Evolutionary conservation across 169 alveolate genomes (phyloP).

Genomic region (Babesia bigemina): DNA sequence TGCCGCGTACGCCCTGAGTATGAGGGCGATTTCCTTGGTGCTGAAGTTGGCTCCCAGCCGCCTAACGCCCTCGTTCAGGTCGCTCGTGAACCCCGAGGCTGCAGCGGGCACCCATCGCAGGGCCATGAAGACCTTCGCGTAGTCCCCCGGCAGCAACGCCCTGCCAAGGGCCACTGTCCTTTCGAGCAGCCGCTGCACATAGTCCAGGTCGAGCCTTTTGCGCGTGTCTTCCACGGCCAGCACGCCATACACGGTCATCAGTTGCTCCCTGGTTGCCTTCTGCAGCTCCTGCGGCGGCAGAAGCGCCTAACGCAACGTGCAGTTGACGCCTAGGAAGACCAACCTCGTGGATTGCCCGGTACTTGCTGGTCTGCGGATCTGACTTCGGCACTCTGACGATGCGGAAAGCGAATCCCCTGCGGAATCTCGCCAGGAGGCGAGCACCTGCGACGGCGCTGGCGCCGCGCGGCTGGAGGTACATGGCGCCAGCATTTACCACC

Average conservation of each 20-base stretch:
- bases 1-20: constrained; percentile 41
- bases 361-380: constrained; percentile 13
- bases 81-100: constrained; percentile 13
- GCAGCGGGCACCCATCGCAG: constrained; percentile 9
- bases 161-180: constrained; percentile 20
- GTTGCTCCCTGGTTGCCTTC: constrained; percentile 27
- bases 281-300: constrained; percentile 34
- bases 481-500: not conserved
- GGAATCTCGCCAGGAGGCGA: not conserved
- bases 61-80: constrained; percentile 34
- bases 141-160: constrained; percentile 57
- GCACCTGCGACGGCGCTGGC: not conserved
- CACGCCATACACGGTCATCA: constrained; percentile 32
- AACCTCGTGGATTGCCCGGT: constrained; percentile 28
- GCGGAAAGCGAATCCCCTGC: constrained; percentile 35
- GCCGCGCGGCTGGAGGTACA: constrained; percentile 22
- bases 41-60: constrained; percentile 33
- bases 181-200: constrained; percentile 35
- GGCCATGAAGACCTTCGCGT: constrained; percentile 11
- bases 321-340: not conserved
- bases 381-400: constrained; percentile 44
- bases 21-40: constrained; percentile 39
- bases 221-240: constrained; percentile 20
- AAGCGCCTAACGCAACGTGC: constrained; percentile 6
- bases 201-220: constrained; percentile 20